These are phyloP conservation scores for Teratosphaeria gauchensis DNA, from an alignment of 2,329 filamentous ascomycete genomes.

Conservation along the genomic window DNA sequence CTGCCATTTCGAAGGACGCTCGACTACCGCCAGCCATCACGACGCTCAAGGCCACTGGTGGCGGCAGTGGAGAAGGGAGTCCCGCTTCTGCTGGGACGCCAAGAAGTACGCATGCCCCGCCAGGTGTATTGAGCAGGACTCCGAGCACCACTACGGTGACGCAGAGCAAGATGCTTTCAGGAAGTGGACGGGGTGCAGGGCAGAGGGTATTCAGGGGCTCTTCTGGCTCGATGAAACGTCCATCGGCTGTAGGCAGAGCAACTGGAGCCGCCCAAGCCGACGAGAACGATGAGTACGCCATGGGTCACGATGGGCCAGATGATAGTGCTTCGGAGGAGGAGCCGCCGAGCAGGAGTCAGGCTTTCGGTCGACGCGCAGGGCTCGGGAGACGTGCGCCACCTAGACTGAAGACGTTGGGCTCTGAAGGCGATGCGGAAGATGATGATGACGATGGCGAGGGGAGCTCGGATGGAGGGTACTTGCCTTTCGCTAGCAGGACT, in stretches of 20 bases:
- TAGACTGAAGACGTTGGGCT: slow-evolving; percentile 20
- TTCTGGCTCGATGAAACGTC: slow-evolving; percentile 23
- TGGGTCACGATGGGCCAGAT: slow-evolving; percentile 20
- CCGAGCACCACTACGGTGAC: slow-evolving; percentile 41
- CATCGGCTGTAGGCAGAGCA: slow-evolving; percentile 8
- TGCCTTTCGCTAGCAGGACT: slow-evolving; percentile 33
- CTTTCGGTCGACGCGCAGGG: slow-evolving; percentile 34
- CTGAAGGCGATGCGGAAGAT: slow-evolving; percentile 26
- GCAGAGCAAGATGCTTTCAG: slow-evolving; percentile 23
- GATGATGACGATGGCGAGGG: slow-evolving; percentile 47
- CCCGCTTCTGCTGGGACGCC: slow-evolving; percentile 4
- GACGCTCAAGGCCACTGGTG: slow-evolving; percentile 3
- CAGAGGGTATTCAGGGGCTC: slow-evolving; percentile 25
- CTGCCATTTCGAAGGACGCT: not conserved
- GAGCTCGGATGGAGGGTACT: slow-evolving; percentile 28
- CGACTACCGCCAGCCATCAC: slow-evolving; percentile 6
- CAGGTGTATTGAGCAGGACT: slow-evolving; percentile 31
- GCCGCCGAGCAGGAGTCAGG: slow-evolving; percentile 32
- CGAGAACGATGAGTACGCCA: slow-evolving; percentile 17
- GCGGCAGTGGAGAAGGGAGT: not conserved
- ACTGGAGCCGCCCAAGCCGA: slow-evolving; percentile 14
- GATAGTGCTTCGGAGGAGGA: slow-evolving; percentile 27
- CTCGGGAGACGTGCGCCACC: slow-evolving; percentile 9
- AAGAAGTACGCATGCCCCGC: slow-evolving; percentile 1
- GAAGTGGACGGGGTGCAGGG: slow-evolving; percentile 9